A percentile compares a stretch with the other conserved stretches of the same genome.
phyloP scores from a whole-genome alignment of 805 yeast genomes.

The Lipomyces japonicus region DNA sequence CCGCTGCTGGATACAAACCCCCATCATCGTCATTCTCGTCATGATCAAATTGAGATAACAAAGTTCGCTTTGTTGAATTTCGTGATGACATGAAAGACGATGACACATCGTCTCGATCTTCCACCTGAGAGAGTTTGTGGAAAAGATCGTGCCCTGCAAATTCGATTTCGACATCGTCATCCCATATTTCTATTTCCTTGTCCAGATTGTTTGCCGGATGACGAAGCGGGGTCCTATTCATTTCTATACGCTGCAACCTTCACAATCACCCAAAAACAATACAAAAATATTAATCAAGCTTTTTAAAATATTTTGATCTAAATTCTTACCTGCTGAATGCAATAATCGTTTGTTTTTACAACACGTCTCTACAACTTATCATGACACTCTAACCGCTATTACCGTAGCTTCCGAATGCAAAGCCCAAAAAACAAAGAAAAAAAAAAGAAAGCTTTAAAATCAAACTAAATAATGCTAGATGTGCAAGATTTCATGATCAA shows the following conservation, averaged over 20 bases:
- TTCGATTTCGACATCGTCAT: constrained; percentile 23
- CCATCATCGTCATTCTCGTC: constrained; percentile 1
- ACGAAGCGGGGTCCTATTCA: constrained; percentile 5
- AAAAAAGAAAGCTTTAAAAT: background rate
- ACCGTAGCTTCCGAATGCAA: too few species aligned
- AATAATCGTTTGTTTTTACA: too few species aligned
- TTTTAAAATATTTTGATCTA: too few species aligned
- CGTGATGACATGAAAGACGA: constrained; percentile 8
- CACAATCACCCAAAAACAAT: too few species aligned
- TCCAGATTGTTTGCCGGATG: constrained; percentile 17
- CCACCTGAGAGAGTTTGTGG: constrained; percentile 9
- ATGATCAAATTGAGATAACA: background rate
- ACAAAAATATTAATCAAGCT: too few species aligned
- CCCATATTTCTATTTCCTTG: constrained; percentile 24
- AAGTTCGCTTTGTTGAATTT: background rate
- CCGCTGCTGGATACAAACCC: background rate
- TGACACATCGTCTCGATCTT: background rate
- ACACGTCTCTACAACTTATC: too few species aligned
- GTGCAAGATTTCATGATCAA: too few species aligned
- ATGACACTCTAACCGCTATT: background rate
- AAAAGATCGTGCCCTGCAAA: constrained; percentile 16
- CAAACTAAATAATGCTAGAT: too few species aligned
- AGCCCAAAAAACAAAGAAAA: too few species aligned
- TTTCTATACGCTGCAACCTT: too few species aligned
- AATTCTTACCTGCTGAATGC: too few species aligned